Base-by-base conservation (phyloP, 805 yeast species). In the Henningerozyma blattae region DNA sequence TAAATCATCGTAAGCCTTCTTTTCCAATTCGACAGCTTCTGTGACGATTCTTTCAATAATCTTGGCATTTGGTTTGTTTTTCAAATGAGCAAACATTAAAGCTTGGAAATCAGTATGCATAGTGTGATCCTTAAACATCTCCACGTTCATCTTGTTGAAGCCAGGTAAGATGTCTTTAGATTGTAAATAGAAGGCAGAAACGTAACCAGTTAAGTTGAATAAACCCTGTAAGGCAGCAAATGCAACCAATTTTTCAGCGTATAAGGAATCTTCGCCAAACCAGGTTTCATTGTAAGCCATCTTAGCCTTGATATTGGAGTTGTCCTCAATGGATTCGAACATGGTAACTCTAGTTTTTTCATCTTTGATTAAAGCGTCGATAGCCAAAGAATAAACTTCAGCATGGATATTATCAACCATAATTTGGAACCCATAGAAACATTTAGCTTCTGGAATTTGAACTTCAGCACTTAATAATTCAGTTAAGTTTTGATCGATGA, bases 391-490 rank as follows among this genome's bases (percentile, higher is more conserved):
- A 67, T 89, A 89, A 34, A 95, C 89, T 68, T 89, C 98, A 27
- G 95, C 77, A 64, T 89, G 96, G 56, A 89, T 89, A 70, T 89
- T 89, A 67, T 89, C 97, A 91, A 89, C 86, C 96, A 87, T 87
- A 64, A 89, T 89, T 69, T 89, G 96, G 81, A 89, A 89, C 33
- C 97, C 97, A 62, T 89, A 89, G 70, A 89, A 87, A 63, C 95
- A 84, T 62, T 91, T 86, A 53, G 96, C 97, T 69, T 89, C 98
- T 39, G 98, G 91, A 46, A 80, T 66, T 65, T 89, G 96, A 41
- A 89, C 94, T 66, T 89, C 95, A 44, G 95, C 94, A 37, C 93
- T 78, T 67, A 89, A 87, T 59, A 91, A 85, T 65, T 89, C 96
- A 44, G 89, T 94, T 57, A 89, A 72, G 67, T 89, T 89, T 67